phyloP scores from a whole-genome alignment of 768 basidiomycete species.

The Amanita fuliginea region DNA sequence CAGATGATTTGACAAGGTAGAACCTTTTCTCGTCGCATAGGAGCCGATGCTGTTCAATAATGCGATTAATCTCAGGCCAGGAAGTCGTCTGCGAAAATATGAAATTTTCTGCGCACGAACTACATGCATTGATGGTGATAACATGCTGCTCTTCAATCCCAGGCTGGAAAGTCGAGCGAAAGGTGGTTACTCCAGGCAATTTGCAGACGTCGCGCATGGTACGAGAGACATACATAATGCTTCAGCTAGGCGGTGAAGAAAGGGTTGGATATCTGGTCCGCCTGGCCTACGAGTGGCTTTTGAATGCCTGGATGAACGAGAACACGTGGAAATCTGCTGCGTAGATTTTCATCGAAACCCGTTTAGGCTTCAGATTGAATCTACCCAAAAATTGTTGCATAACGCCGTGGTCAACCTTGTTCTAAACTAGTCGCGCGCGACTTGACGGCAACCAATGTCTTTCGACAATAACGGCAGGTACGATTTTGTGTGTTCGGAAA shows the following conservation, averaged over 20 bases:
- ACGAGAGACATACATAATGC: not conserved
- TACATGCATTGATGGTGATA: not conserved
- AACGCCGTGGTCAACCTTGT: not conserved
- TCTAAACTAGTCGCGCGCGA: not conserved
- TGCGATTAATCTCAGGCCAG: not conserved
- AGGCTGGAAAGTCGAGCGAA: not conserved
- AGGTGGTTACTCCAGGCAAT: slow-evolving; percentile 1
- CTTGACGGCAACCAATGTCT: no score
- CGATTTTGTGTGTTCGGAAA: not conserved
- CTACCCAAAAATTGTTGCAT: not conserved
- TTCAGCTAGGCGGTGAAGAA: not conserved
- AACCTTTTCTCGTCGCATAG: not conserved
- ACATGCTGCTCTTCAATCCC: not conserved
- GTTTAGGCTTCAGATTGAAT: not conserved
- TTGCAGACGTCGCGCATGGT: slow-evolving; percentile 1
- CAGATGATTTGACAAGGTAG: not conserved
- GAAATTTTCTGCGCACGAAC: not conserved
- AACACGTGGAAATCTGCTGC: not conserved
- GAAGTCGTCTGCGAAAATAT: not conserved
- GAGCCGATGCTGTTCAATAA: not conserved
- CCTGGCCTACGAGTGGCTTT: not conserved
- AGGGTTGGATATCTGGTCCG: not conserved
- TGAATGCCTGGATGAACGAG: not conserved
- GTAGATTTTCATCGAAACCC: not conserved
- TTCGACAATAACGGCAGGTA: not conserved